Percentiles rank a stretch among this genome's conserved stretches.
phyloP scores from a whole-genome alignment of 768 basidiomycete genomes.

The Pisolithus microcarpus region DNA sequence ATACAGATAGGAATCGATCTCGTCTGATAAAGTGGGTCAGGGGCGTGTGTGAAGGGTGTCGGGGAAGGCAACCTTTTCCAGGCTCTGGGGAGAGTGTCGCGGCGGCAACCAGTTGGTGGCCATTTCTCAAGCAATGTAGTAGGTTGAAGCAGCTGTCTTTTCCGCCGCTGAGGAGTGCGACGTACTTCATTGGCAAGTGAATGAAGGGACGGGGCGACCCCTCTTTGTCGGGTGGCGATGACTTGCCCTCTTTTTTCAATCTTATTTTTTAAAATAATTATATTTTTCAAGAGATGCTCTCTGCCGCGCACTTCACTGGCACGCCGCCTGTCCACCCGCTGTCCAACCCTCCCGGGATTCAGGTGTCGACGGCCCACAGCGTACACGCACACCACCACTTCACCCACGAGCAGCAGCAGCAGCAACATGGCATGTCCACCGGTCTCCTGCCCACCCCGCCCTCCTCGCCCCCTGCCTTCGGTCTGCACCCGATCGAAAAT shows the following conservation, averaged over 20 bases:
- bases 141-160: constrained; percentile 98
- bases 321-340: constrained; percentile 11
- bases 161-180: constrained; percentile 92
- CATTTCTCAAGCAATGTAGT: constrained; percentile 77
- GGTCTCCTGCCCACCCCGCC: constrained; percentile 28
- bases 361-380: constrained; percentile 19
- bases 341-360: background rate
- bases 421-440: constrained; percentile 23
- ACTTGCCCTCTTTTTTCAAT: too few relatives aligned
- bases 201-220: constrained; percentile 11
- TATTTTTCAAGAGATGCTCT: background rate
- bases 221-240: constrained; percentile 3
- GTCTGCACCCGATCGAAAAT: constrained; percentile 32
- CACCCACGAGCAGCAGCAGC: constrained; percentile 15
- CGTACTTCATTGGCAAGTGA: constrained; percentile 90
- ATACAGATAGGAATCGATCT: constrained; percentile 96
- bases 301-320: constrained; percentile 13
- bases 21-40: constrained; percentile 51
- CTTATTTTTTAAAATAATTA: too few relatives aligned
- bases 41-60: constrained; percentile 4
- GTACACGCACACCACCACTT: constrained; percentile 18
- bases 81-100: constrained; percentile 79
- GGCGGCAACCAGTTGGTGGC: constrained; percentile 81
- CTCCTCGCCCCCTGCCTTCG: constrained; percentile 26
- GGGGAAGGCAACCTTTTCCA: constrained; percentile 63